Base-by-base conservation (phyloP, 345 rosid species). In the Hibiscus trionum region DNA sequence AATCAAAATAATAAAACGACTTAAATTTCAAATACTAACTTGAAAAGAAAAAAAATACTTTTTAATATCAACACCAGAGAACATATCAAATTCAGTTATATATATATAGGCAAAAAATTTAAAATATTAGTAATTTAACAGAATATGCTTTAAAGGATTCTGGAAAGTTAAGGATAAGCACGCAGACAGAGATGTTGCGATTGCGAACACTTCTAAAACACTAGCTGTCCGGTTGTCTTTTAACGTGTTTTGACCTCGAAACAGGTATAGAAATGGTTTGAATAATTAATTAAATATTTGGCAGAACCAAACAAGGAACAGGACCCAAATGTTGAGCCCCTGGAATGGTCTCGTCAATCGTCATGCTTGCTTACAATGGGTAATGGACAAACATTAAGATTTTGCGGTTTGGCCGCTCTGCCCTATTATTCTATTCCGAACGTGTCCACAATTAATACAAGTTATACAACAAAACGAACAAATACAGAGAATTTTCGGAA, bases 391-490 rank as follows among this genome's bases (percentile, higher is more conserved):
- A 27, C 59, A 27, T 29, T 9, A 55, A 0, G 26, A 50, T 49
- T 27, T 7, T 29, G 59, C 4, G 56, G 42, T 26, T 66, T 26
- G 39, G 24, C 19, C 37, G 57, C 57, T 47, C 1, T 66, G 70
- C 24, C 8, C 11, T 53, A 17, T 26, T 67, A 66, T 26, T 47
- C 15, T 27, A 49, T 16, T 27, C 71, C 2, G 7, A 29, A 67
- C 71, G 71, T 67, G 71, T 16, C 8, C 9, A 67, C 71, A 27
- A 67, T 27, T 27, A 67, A 15, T 47, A 10, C n/a, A n/a, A n/a
- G n/a, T n/a, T n/a, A n/a, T n/a, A n/a, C 59, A 8, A 12, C 16
- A 6, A 67, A 16, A 12, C 27, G 3, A 2, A 9, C 5, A 19
- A n/a, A n/a, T n/a, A n/a, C n/a, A n/a, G n/a, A n/a, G 4, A 60